A percentile compares a stretch with the other conserved stretches of the same genome.
Evolutionary conservation across 2,329 filamentous ascomycete genomes (phyloP).

Genomic region (Neonectria hederae): DNA sequence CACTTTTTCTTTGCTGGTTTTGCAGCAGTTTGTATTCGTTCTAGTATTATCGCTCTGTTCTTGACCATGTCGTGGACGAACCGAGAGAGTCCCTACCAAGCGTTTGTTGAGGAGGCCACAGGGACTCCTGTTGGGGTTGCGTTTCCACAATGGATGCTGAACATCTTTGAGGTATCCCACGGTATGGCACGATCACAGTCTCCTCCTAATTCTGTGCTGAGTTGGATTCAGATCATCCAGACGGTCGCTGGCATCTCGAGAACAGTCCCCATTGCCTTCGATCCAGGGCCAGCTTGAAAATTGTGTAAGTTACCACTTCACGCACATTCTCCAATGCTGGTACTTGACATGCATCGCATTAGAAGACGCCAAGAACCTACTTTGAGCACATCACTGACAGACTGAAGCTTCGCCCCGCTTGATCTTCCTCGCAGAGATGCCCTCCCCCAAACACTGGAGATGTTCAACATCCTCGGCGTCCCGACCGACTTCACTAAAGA

Average conservation of each 20-base stretch:
- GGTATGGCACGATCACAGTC: constrained; percentile 21
- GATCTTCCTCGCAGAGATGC: constrained; percentile 39
- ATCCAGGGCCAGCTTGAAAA: constrained; percentile 39
- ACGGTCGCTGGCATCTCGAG: constrained; percentile 41
- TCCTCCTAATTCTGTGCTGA: constrained; percentile 15
- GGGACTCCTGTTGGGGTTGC: constrained; percentile 28
- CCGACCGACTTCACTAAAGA: constrained; percentile 46
- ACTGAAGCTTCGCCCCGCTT: constrained; percentile 42
- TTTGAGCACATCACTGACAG: constrained; percentile 9
- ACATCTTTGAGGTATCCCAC: constrained; percentile 40
- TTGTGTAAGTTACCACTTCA: constrained; percentile 39
- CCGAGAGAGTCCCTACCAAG: constrained; percentile 36
- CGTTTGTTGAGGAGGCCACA: constrained; percentile 38
- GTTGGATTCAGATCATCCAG: constrained; percentile 30
- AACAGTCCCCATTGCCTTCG: constrained; percentile 33
- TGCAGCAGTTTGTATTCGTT: neutral
- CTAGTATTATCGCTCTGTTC: neutral
- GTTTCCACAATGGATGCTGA: constrained; percentile 41
- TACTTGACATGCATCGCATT: neutral
- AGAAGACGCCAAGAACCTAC: neutral
- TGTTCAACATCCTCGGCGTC: constrained; percentile 44
- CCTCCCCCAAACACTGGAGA: constrained; percentile 37
- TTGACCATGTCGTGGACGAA: constrained; percentile 42
- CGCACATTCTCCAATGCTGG: neutral
- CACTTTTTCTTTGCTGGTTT: neutral